Evolutionary conservation across 805 yeast genomes (phyloP).

Genomic region (Yamadazyma philogaea): DNA sequence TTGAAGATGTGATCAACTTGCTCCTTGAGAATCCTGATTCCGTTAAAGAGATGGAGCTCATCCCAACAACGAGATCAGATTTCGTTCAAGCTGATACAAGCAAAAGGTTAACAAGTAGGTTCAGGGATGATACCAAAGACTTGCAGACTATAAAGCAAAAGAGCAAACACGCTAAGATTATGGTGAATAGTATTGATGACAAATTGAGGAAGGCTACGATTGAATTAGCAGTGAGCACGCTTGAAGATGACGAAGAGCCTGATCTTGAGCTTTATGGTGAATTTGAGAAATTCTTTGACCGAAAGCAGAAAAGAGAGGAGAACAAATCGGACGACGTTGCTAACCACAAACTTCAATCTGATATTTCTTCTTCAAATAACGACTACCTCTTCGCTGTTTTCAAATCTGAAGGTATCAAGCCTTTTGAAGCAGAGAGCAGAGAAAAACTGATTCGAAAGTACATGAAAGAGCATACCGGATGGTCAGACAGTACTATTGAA

Average conservation of each 20-base stretch:
- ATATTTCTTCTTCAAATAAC: conserved; percentile 43
- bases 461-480: conserved; percentile 50
- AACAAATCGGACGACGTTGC: conserved; percentile 1
- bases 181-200: conserved; percentile 5
- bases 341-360: too few relatives aligned
- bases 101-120: background rate
- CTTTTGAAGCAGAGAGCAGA: conserved; percentile 45
- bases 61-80: background rate
- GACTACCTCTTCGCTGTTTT: conserved; percentile 53
- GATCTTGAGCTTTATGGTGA: conserved; percentile 54
- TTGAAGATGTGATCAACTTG: conserved; percentile 55
- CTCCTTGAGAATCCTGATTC: conserved; percentile 62
- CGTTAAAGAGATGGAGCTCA: conserved; percentile 26
- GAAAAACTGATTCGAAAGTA: conserved; percentile 49
- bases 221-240: conserved; percentile 55
- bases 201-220: conserved; percentile 55
- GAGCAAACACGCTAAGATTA: conserved; percentile 4
- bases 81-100: background rate
- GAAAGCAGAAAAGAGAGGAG: background rate
- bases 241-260: conserved; percentile 77
- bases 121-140: conserved; percentile 3
- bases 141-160: background rate
- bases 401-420: conserved; percentile 44
- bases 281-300: conserved; percentile 4
- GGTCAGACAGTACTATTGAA: conserved; percentile 91